Percentiles rank a stretch among this genome's conserved stretches.
These are phyloP conservation scores for Jackrogersella minutella DNA, from an alignment of 495 filamentous ascomycete genomes.

Conservation along the genomic window DNA sequence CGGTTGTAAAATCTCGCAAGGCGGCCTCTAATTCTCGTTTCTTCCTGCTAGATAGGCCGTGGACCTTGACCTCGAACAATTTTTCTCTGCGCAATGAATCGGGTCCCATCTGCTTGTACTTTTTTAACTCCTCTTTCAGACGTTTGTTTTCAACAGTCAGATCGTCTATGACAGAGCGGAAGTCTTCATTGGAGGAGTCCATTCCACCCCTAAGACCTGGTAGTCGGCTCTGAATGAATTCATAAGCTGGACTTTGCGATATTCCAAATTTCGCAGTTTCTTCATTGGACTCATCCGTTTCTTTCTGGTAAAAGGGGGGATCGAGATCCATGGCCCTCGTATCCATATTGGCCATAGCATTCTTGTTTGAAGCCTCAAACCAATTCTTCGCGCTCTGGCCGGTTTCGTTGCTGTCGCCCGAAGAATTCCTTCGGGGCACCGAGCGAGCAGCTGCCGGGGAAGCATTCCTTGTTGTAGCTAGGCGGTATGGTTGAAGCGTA, in stretches of 20 bases:
- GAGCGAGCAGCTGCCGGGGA: constrained; percentile 16
- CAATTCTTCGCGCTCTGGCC: constrained; percentile 53
- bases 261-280: constrained; percentile 28
- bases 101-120: constrained; percentile 69
- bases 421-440: constrained; percentile 49
- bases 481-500: constrained; percentile 51
- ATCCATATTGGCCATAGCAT: constrained; percentile 46
- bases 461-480: constrained; percentile 46
- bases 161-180: constrained; percentile 68
- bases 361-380: constrained; percentile 58
- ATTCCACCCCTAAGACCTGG: background rate
- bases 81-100: constrained; percentile 68
- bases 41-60: constrained; percentile 69
- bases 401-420: constrained; percentile 53
- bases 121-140: constrained; percentile 71
- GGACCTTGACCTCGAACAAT: constrained; percentile 78
- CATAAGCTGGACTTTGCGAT: constrained; percentile 31
- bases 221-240: constrained; percentile 6
- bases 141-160: constrained; percentile 75
- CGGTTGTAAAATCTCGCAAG: constrained; percentile 69
- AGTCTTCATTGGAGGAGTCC: constrained; percentile 14
- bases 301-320: constrained; percentile 62
- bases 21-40: constrained; percentile 78
- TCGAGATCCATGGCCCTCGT: constrained; percentile 57
- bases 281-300: constrained; percentile 55